Percentiles rank a stretch among this genome's conserved stretches.
These are phyloP conservation scores for Trichoderma koningii DNA, from an alignment of 2,329 filamentous ascomycete species.

Conservation along the genomic window DNA sequence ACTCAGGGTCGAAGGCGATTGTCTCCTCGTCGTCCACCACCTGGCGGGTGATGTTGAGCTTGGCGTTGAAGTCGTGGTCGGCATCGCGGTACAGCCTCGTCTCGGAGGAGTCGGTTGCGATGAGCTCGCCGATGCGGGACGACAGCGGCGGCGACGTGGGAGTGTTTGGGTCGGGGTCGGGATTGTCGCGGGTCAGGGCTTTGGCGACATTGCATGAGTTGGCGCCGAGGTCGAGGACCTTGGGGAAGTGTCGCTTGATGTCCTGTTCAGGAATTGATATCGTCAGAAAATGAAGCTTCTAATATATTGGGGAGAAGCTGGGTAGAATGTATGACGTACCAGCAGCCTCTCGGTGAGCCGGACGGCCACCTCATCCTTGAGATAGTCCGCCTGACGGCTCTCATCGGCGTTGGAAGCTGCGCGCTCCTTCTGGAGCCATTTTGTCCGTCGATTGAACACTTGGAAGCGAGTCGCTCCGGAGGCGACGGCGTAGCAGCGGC, in stretches of 20 bases:
- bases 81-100: conserved; percentile 79
- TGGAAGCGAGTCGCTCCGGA: conserved; percentile 77
- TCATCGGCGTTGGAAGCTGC: conserved; percentile 69
- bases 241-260: conserved; percentile 84
- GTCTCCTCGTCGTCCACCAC: conserved; percentile 74
- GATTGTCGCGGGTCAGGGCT: conserved; percentile 71
- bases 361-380: conserved; percentile 87
- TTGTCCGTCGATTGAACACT: conserved; percentile 86
- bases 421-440: conserved; percentile 90
- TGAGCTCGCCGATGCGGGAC: conserved; percentile 70
- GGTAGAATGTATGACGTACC: conserved; percentile 48
- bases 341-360: conserved; percentile 84
- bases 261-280: conserved; percentile 57
- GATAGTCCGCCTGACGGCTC: conserved; percentile 83
- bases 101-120: conserved; percentile 79
- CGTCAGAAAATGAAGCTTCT: no score
- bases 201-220: conserved; percentile 94
- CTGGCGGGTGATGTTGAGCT: conserved; percentile 71
- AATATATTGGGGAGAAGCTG: no score
- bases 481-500: conserved; percentile 73
- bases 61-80: conserved; percentile 70
- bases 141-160: conserved; percentile 67
- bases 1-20: conserved; percentile 72
- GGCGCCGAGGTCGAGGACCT: conserved; percentile 88
- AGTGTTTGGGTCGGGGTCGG: conserved; percentile 59